These are phyloP conservation scores for Nematocida major DNA, from an alignment of 371 early-diverging fungal genomes.

Conservation along the genomic window DNA sequence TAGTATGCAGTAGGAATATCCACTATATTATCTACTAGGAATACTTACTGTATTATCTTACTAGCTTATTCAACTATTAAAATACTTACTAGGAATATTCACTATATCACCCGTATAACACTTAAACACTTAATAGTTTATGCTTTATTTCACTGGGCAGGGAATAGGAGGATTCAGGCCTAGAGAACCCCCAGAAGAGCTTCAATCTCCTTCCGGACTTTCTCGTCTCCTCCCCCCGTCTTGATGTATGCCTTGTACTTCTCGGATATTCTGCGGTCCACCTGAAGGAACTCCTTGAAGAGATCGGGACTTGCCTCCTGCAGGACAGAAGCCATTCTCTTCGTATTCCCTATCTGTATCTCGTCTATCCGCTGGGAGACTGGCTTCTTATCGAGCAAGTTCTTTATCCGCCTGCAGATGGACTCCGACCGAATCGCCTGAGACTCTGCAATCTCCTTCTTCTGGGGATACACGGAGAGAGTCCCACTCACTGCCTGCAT, in stretches of 20 bases:
- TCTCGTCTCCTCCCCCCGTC: not conserved
- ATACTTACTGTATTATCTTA: no score
- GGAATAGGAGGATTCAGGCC: not conserved
- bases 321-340: constrained; percentile 23
- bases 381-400: not conserved
- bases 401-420: constrained; percentile 27
- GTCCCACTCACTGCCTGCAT: constrained; percentile 45
- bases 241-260: not conserved
- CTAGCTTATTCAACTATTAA: no score
- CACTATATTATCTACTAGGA: no score
- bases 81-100: no score
- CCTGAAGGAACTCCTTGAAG: constrained; percentile 27
- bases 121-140: not conserved
- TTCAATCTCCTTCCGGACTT: not conserved
- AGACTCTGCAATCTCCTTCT: constrained; percentile 49
- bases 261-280: not conserved
- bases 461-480: constrained; percentile 20
- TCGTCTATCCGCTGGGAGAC: constrained; percentile 7
- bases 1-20: no score
- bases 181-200: not conserved
- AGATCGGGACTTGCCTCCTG: constrained; percentile 20
- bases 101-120: no score
- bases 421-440: constrained; percentile 54
- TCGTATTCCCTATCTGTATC: constrained; percentile 14
- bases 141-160: not conserved